A percentile compares a stretch with the other conserved stretches of the same genome.
phyloP scores from a whole-genome alignment of 75 land plant genomes.

The Cupressus sempervirens region DNA sequence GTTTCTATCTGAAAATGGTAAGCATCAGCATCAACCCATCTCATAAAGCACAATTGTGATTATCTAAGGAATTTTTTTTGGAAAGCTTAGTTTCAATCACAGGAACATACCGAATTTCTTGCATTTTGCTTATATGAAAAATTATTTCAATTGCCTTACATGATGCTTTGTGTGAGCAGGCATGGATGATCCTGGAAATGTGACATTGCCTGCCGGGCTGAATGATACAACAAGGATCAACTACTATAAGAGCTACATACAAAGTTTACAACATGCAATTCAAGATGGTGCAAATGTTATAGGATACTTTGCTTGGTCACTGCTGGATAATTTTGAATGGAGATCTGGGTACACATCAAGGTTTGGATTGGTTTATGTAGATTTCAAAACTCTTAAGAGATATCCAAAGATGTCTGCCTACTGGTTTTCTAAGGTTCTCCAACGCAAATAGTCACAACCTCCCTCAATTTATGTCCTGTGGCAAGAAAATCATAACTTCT shows the following conservation, averaged over 20 bases:
- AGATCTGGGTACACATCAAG: constrained; percentile 41
- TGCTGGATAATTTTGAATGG: constrained; percentile 71
- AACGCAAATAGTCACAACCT: not conserved
- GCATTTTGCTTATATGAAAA: not conserved
- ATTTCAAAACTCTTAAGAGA: constrained; percentile 37
- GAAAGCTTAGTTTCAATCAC: not conserved
- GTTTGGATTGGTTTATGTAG: constrained; percentile 54
- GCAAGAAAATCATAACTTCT: no score
- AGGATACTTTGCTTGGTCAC: constrained; percentile 71
- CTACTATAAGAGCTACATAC: constrained; percentile 33
- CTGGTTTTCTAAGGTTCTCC: constrained; percentile 42
- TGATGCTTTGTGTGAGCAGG: constrained; percentile 17
- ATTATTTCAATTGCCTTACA: not conserved
- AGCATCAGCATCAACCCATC: not conserved
- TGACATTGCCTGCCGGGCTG: constrained; percentile 24
- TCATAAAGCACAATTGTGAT: no score
- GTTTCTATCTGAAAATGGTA: constrained; percentile 63
- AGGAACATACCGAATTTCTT: not conserved
- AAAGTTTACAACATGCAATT: constrained; percentile 23
- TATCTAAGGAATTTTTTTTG: not conserved
- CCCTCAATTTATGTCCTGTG: not conserved
- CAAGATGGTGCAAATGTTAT: constrained; percentile 54
- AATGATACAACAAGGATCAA: constrained; percentile 29
- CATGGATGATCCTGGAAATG: constrained; percentile 46
- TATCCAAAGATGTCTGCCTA: constrained; percentile 55